Conservation (phyloP, 176 grass and related monocot species). For the Aegilops sharonensis region DNA sequence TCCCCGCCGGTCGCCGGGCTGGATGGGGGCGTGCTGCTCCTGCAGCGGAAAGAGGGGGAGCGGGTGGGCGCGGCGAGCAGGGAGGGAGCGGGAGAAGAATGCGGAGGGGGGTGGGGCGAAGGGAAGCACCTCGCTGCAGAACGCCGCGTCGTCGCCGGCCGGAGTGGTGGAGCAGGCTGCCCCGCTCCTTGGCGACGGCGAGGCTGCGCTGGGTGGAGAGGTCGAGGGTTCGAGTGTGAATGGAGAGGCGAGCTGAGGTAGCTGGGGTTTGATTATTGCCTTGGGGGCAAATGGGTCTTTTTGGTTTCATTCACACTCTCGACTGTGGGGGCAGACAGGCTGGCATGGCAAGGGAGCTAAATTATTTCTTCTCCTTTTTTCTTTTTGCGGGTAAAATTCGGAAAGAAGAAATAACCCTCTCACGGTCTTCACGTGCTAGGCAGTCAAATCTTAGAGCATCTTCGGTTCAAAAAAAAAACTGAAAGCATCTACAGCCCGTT, state of each 20-base stretch:
- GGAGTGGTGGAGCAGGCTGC: neutral
- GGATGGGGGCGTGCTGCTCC: neutral
- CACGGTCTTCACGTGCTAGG: no score
- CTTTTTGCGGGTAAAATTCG: no score
- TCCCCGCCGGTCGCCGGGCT: neutral
- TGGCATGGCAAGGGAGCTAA: no score
- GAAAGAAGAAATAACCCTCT: no score
- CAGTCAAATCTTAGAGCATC: no score
- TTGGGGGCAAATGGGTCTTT: no score
- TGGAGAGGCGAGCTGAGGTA: neutral
- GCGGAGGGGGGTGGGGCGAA: neutral
- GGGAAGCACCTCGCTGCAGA: neutral
- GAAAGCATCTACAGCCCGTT: no score
- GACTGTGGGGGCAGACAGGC: no score
- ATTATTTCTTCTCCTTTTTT: no score
- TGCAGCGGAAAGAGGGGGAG: neutral
- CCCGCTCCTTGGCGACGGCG: no score
- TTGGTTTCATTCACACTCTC: no score
- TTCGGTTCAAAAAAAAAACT: no score
- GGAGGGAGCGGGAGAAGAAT: neutral
- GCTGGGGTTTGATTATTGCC: neutral
- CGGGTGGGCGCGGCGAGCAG: neutral
- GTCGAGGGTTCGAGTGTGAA: neutral
- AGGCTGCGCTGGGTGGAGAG: neutral
- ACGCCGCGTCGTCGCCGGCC: neutral